Evolutionary conservation across 805 yeast species (phyloP), one percentile per base, ranked within the genome.

Genomic region (Ogataea trehalophila): DNA sequence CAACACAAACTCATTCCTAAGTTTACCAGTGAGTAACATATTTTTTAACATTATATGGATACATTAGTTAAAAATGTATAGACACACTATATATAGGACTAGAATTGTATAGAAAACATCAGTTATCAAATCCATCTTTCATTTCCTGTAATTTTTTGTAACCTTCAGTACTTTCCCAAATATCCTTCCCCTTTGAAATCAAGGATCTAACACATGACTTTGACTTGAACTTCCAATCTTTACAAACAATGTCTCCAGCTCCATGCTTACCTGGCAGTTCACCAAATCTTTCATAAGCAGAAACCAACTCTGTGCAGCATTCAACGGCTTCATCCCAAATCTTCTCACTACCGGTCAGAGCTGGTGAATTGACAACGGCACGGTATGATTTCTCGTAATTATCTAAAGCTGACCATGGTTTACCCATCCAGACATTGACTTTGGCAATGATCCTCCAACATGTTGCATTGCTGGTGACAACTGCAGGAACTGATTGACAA

Each of bases 191-290:
- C 60, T 83, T 85, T 16, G 92, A 81, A 79, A 87, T 75, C 54
- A 90, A 70, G 1, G 87, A 77, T 59, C 95, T 76, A 18, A 90
- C 75, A 1, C 87, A 72, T 15, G 86, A 75, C 52, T 83, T 76
- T 2, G 95, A 83, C 63, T 89, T 89, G 68, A 84, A 87, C 60
- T 80, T 85, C 97, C 97, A 91, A 61, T 90, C 96, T 60, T 83
- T 81, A 64, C 97, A 90, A 9, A 91, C 95, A n/a, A 84, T 55
- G 62, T 86, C 88, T 18, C 84, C 95, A 2, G 88, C 90, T 22
- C 85, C 85, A 59, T 83, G 77, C 57, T 80, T 83, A 7, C 95
- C 95, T 11, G 87, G 85, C 55, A 80, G 65, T 48, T 85, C 94
- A n/a, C 98, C 98, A 33, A 87, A 74, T 3, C 87, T 83, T 60